Conservation (phyloP, 805 yeast species). For the Kurtzmaniella fragi region DNA sequence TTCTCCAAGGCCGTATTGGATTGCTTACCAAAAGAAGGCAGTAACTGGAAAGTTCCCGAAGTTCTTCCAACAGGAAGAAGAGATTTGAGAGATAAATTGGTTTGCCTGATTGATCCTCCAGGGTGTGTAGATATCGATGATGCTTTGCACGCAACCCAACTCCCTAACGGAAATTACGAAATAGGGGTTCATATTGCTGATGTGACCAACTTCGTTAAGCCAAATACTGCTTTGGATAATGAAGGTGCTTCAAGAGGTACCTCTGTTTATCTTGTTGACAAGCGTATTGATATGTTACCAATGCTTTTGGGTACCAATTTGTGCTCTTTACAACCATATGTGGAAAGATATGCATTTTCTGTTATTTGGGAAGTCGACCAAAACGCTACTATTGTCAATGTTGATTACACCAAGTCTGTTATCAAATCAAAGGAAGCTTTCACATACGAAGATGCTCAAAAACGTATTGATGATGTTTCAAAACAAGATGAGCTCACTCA, state of each 20-base stretch:
- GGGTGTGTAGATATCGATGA: slow-evolving; percentile 96
- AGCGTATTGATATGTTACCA: slow-evolving; percentile 98
- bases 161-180: slow-evolving; percentile 92
- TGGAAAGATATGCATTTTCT: slow-evolving; percentile 92
- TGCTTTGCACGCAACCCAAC: slow-evolving; percentile 80
- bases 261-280: slow-evolving; percentile 93
- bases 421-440: slow-evolving; percentile 92
- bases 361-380: slow-evolving; percentile 93
- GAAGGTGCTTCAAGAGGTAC: slow-evolving; percentile 98
- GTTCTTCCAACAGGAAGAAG: slow-evolving; percentile 48
- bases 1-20: slow-evolving; percentile 87
- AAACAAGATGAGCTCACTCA: slow-evolving; percentile 80
- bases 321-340: slow-evolving; percentile 92
- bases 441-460: slow-evolving; percentile 89
- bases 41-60: slow-evolving; percentile 85
- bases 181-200: slow-evolving; percentile 99
- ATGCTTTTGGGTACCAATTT: slow-evolving; percentile 90
- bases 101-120: slow-evolving; percentile 97
- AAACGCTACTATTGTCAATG: slow-evolving; percentile 77
- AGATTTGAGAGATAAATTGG: slow-evolving; percentile 82
- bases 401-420: slow-evolving; percentile 78
- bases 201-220: slow-evolving; percentile 94
- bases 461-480: slow-evolving; percentile 74
- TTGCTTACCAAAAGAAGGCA: slow-evolving; percentile 92
- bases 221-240: slow-evolving; percentile 84